These are phyloP conservation scores for Withania somnifera DNA, from an alignment of 305 asterid species.

Conservation along the genomic window DNA sequence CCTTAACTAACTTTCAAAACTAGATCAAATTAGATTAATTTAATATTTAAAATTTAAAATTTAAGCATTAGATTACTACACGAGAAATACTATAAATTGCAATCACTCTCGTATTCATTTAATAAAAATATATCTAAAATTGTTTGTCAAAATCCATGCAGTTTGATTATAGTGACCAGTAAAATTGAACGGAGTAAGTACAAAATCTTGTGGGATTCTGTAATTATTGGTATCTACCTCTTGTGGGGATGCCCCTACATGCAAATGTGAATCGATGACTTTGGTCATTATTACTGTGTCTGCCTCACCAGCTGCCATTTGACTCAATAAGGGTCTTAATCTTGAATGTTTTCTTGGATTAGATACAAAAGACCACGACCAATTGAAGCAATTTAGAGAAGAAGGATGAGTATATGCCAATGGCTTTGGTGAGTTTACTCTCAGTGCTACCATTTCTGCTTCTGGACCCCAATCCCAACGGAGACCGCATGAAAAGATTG, in stretches of 20 bases:
- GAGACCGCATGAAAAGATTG: background rate
- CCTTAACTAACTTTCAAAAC: no score
- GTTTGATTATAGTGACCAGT: no score
- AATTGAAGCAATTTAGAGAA: background rate
- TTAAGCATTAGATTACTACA: no score
- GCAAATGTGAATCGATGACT: slow-evolving; percentile 84
- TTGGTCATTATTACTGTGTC: slow-evolving; percentile 12
- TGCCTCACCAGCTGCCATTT: slow-evolving; percentile 25
- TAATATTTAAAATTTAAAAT: no score
- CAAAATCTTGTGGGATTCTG: background rate
- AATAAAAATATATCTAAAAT: no score
- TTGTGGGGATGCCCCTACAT: slow-evolving; percentile 82
- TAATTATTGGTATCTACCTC: slow-evolving; percentile 22
- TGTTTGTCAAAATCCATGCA: no score
- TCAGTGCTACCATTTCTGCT: slow-evolving; percentile 6
- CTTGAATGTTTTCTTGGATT: background rate
- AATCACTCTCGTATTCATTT: no score
- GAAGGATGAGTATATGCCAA: slow-evolving; percentile 8
- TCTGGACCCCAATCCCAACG: background rate
- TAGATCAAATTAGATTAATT: no score
- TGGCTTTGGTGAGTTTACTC: slow-evolving; percentile 18
- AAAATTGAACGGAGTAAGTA: background rate
- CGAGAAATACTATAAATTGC: no score
- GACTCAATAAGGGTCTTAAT: slow-evolving; percentile 14
- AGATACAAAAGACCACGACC: background rate